Percentiles rank a stretch among this genome's conserved stretches.
Conservation (phyloP, 495 filamentous ascomycete species). For the Cairneyella variabilis region DNA sequence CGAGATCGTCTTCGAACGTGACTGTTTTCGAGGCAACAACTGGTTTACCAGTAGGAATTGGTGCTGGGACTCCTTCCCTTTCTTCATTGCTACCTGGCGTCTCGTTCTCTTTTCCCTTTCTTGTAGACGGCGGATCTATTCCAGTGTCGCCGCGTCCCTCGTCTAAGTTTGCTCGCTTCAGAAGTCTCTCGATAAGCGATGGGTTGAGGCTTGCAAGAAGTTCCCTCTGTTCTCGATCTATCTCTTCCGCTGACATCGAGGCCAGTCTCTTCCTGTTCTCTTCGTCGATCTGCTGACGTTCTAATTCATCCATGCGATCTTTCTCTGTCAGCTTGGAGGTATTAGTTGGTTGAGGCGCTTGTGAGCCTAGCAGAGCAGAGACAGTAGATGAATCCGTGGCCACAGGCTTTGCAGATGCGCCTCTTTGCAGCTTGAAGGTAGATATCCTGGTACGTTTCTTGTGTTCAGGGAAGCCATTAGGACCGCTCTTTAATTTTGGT, state of each 20-base stretch:
- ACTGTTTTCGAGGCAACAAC: slow-evolving; percentile 17
- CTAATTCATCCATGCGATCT: slow-evolving; percentile 37
- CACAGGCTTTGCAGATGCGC: slow-evolving; percentile 10
- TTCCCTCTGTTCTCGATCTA: slow-evolving; percentile 71
- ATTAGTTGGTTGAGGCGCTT: not conserved
- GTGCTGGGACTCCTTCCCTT: slow-evolving; percentile 17
- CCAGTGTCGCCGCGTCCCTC: slow-evolving; percentile 36
- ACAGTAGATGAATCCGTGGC: slow-evolving; percentile 3
- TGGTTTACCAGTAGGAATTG: slow-evolving; percentile 26
- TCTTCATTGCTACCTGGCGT: slow-evolving; percentile 16
- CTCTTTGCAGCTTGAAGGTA: slow-evolving; percentile 65
- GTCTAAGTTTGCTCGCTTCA: slow-evolving; percentile 76
- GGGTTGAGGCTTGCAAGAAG: slow-evolving; percentile 66
- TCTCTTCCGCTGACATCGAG: slow-evolving; percentile 77
- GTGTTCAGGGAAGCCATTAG: slow-evolving; percentile 82
- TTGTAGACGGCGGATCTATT: slow-evolving; percentile 12
- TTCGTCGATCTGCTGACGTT: slow-evolving; percentile 68
- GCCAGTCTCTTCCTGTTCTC: slow-evolving; percentile 75
- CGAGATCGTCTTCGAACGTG: slow-evolving; percentile 26
- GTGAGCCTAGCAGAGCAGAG: slow-evolving; percentile 5
- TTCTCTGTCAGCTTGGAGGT: not conserved
- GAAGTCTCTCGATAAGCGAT: slow-evolving; percentile 66
- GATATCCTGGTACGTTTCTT: slow-evolving; percentile 71
- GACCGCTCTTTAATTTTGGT: slow-evolving; percentile 50
- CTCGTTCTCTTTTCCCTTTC: slow-evolving; percentile 4